Conservation (phyloP, 352 stramenopile species). For the Globisporangium acanthophoron region DNA sequence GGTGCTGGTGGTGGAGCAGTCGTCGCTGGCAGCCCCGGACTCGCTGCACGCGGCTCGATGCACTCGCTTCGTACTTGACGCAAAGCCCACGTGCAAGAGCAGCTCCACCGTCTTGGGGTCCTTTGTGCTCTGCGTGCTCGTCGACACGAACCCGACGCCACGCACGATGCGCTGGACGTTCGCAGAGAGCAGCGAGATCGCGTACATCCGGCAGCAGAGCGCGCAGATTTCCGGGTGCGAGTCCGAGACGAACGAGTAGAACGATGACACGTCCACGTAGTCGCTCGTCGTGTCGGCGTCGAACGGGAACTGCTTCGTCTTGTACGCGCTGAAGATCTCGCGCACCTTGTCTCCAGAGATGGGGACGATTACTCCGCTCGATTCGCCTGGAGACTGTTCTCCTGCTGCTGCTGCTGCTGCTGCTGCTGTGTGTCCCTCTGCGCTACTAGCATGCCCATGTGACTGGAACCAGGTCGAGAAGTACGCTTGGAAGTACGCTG, state of each 20-base stretch:
- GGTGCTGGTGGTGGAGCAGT: slow-evolving; percentile 3
- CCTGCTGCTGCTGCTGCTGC: neutral
- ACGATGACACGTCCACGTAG: slow-evolving; percentile 76
- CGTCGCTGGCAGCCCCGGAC: neutral
- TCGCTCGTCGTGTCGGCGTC: slow-evolving; percentile 63
- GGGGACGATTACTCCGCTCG: slow-evolving; percentile 1
- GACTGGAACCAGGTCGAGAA: slow-evolving; percentile 57
- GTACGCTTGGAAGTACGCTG: slow-evolving; percentile 62
- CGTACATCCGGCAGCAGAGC: slow-evolving; percentile 73
- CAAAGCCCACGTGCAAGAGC: slow-evolving; percentile 67
- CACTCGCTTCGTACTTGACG: slow-evolving; percentile 33
- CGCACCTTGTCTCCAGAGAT: slow-evolving; percentile 32
- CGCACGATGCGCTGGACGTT: slow-evolving; percentile 48
- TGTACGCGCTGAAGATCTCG: slow-evolving; percentile 56
- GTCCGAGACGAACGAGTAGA: slow-evolving; percentile 82
- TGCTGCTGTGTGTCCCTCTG: neutral
- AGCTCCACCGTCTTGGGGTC: slow-evolving; percentile 44
- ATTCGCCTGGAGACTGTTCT: neutral
- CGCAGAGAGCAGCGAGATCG: slow-evolving; percentile 50
- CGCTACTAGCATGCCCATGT: neutral
- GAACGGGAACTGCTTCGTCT: slow-evolving; percentile 68
- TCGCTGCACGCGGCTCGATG: neutral
- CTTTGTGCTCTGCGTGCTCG: slow-evolving; percentile 42
- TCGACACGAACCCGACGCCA: slow-evolving; percentile 58
- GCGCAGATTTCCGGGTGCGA: slow-evolving; percentile 75